Conservation (phyloP, 371 early-diverging fungal genomes). For the Dinochytrium kinnereticum region DNA sequence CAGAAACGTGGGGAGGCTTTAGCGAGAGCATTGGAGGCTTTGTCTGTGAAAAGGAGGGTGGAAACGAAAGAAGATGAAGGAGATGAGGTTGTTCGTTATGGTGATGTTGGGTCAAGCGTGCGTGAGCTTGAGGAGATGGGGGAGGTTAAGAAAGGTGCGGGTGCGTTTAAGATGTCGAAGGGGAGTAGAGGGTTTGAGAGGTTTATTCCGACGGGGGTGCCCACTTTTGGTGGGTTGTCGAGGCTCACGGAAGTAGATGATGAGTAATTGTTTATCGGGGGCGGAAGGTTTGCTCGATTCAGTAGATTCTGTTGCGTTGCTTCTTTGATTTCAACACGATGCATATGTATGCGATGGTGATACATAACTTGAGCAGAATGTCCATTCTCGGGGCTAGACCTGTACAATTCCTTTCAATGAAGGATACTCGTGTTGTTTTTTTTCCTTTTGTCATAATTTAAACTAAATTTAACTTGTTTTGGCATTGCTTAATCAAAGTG, state of each 20-base stretch:
- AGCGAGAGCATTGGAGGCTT: not conserved
- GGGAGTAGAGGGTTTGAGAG: slow-evolving; percentile 27
- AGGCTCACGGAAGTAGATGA: not conserved
- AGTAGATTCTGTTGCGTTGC: too few relatives aligned
- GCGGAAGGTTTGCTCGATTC: too few relatives aligned
- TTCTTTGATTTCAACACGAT: too few relatives aligned
- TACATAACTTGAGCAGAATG: too few relatives aligned
- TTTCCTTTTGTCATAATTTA: too few relatives aligned
- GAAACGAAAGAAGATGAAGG: not conserved
- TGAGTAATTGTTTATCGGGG: too few relatives aligned
- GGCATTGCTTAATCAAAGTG: too few relatives aligned
- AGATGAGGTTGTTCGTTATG: not conserved
- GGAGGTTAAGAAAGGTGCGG: slow-evolving; percentile 4
- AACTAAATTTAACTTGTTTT: too few relatives aligned
- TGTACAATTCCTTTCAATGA: too few relatives aligned
- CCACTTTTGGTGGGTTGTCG: slow-evolving; percentile 9
- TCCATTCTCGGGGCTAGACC: too few relatives aligned
- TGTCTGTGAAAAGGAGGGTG: not conserved
- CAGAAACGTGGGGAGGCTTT: not conserved
- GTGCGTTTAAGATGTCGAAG: slow-evolving; percentile 11
- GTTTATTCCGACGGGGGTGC: slow-evolving; percentile 25
- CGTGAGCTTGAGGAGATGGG: slow-evolving; percentile 7
- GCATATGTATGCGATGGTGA: too few relatives aligned
- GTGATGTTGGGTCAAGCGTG: not conserved
- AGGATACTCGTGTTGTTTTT: too few relatives aligned